Evolutionary conservation across 371 early-diverging fungal species (phyloP), one percentile per base, ranked within the genome.

Genomic region (Mucor indicus): DNA sequence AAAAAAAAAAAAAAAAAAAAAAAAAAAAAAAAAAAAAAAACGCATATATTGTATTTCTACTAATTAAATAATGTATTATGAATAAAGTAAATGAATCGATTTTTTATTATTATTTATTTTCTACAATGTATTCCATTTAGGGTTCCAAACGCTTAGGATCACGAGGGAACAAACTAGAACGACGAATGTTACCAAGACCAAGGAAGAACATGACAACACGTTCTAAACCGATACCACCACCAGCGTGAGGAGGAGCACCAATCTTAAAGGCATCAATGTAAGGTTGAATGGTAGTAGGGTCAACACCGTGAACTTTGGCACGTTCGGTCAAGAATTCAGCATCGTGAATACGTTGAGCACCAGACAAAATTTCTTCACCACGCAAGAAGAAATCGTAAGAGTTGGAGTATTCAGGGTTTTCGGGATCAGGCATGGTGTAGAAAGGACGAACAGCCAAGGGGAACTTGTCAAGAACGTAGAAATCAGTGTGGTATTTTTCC

Each of bases 381-480:
- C 99, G 87, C 75, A 99, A 87, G 80, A 99, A 99, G 77, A 99
- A 98, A 83, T 99, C 99, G 74, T 98, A 99, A 19, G 99, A 98
- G 87, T 98, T 97, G 58, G 98, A 93, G 79, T 95, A 96, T 46
- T 81, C 82, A 45, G 87, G 84, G 54, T 87, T 73, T 23, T 77
- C 60, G 22, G 97, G 90, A 75, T 98, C 95, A 25, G 96, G 95
- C 93, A 98, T 98, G 21, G 99, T 99, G 85, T 99, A 99, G 86
- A 99, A 99, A 22, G 99, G 98, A 44, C 99, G 87, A 21, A 96
- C 90, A 4, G 70, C 85, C 50, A 91, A 73, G 30, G 99, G 99
- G 90, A 99, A 99, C 77, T 99, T 99, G 85, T 98, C 98, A 46
- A 99, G 76, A 66, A 98, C 96, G 83, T 93, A 99, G 55, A 99